phyloP scores from a whole-genome alignment of 352 stramenopile genomes.

The Blastocystis sp. region DNA sequence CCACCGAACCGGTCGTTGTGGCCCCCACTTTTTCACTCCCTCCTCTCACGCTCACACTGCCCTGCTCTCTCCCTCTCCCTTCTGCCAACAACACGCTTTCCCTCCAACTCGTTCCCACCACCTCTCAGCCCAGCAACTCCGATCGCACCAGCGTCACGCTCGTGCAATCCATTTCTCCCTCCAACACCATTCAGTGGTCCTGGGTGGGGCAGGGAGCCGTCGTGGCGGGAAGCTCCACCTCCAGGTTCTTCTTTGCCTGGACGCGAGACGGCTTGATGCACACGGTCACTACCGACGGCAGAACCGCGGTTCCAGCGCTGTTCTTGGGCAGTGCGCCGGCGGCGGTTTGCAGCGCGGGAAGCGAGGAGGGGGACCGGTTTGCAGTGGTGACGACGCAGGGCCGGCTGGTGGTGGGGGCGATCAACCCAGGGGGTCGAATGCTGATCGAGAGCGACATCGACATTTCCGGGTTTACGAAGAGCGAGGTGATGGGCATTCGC shows the following conservation, averaged over 20 bases:
- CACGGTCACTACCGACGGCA: neutral
- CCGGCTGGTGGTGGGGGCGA: neutral
- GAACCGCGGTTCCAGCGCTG: neutral
- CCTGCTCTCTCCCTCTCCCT: neutral
- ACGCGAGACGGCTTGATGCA: conserved; percentile 26
- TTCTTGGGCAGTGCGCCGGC: neutral
- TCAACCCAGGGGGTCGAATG: neutral
- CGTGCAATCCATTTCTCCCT: neutral
- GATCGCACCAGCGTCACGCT: neutral
- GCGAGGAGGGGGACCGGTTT: neutral
- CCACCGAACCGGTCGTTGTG: neutral
- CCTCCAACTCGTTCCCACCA: neutral
- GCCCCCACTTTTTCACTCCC: neutral
- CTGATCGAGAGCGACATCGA: neutral
- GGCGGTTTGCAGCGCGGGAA: neutral
- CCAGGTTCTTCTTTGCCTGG: neutral
- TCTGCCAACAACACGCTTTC: neutral
- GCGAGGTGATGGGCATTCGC: neutral
- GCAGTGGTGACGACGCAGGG: conserved; percentile 13
- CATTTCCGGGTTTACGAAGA: neutral
- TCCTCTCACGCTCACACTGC: neutral
- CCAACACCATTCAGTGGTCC: conserved; percentile 4
- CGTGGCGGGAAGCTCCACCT: neutral
- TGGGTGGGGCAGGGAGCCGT: conserved; percentile 28
- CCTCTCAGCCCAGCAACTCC: neutral